phyloP scores from a whole-genome alignment of 495 filamentous ascomycete genomes.

The Podospora sp. region DNA sequence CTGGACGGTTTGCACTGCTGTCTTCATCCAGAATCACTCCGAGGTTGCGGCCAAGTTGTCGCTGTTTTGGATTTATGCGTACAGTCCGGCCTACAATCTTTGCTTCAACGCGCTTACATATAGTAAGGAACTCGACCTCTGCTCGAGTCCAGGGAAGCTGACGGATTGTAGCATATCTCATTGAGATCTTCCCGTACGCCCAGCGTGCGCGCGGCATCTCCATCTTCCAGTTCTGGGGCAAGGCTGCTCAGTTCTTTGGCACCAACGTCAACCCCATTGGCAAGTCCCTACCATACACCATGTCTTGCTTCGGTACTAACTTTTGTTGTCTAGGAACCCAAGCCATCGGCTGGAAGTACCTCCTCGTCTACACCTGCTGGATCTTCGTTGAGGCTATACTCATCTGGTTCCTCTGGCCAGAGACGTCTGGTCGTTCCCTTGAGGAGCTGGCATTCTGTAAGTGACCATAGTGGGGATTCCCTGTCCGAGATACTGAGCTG shows the following conservation, averaged over 20 bases:
- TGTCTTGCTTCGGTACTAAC: neutral
- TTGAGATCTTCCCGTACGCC: conserved; percentile 67
- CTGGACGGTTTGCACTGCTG: conserved; percentile 61
- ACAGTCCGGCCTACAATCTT: conserved; percentile 64
- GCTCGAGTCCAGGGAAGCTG: neutral
- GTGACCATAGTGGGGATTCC: conserved; percentile 22
- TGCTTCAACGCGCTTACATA: conserved; percentile 71
- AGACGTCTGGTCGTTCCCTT: conserved; percentile 62
- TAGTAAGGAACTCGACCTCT: conserved; percentile 45
- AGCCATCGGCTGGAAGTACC: conserved; percentile 62
- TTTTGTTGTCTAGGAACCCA: conserved; percentile 39
- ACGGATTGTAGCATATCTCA: conserved; percentile 53
- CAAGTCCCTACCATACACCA: neutral
- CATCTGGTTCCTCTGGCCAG: conserved; percentile 66
- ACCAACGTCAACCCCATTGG: conserved; percentile 69
- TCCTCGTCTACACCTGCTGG: conserved; percentile 58
- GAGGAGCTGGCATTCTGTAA: conserved; percentile 68
- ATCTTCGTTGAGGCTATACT: conserved; percentile 58
- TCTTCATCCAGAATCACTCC: conserved; percentile 40
- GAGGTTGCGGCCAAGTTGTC: conserved; percentile 47
- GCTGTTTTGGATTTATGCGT: conserved; percentile 66
- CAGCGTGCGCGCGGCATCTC: conserved; percentile 63
- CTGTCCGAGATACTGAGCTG: neutral
- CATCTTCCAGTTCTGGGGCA: conserved; percentile 66
- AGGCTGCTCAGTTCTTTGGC: conserved; percentile 47